Evolutionary conservation across 2,329 filamentous ascomycete species (phyloP), one percentile per base, ranked within the genome.

Genomic region (Monosporascus sp.): DNA sequence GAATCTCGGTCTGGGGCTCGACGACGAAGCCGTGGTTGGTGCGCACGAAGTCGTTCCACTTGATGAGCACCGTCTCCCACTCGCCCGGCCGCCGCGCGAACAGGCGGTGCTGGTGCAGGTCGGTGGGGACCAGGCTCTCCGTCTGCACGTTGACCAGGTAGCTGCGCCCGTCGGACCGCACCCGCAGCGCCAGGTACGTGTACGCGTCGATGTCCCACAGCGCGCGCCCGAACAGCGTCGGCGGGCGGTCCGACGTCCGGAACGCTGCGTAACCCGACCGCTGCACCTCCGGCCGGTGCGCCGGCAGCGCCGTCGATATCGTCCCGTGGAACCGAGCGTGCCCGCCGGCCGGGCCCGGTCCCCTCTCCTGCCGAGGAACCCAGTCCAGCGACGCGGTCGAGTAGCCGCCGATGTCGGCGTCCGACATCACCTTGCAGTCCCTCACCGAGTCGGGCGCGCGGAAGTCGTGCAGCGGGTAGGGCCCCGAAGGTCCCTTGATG

Each of bases 131-230:
- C 52, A 99, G 86, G 1, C 89, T 89, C 67, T 99, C 93, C 3
- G 92, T 96, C 75, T 97, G 94, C 17, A 99, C 76, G 71, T 99
- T 99, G 65, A 99, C 84, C 54, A 96, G 90, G 75, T 97, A 99
- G 64, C 89, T 88, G 55, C 94, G 80, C 17, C 91, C 92, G 67
- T 97, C 94, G 3, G 89, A 93, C 70, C 91, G 94, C 63, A 99
- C 80, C 15, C 92, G 87, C 65, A 99, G 72, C 0, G 91, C 93
- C 9, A 99, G 85, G 71, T 91, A 97, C 14, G 81, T 76, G 72
- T 96, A 97, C 3, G 89, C 86, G 65, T 96, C 92, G 50, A 97
- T 87, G 67, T 97, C 87, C 90, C 91, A 97, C 22, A 91, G 75
- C 37, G 88, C 78, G 52, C 86, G 87, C 41, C 94, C 94, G 65